Percentiles rank a stretch among this genome's conserved stretches.
Evolutionary conservation across 78 protist genomes (phyloP).

Genomic region (Monosiga brevicollis): DNA sequence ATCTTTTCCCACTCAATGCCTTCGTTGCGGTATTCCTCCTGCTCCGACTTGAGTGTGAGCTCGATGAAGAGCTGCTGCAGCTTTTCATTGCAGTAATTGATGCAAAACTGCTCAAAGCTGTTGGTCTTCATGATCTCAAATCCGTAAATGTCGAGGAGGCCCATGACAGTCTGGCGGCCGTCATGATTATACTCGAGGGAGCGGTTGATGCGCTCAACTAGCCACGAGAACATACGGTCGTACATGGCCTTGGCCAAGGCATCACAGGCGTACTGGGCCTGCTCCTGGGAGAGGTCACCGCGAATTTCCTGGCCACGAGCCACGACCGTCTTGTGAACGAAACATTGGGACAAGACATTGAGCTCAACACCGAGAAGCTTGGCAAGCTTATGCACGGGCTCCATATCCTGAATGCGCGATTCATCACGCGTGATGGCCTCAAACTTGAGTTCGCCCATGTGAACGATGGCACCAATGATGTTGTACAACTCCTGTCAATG

Average conservation of each 20-base stretch:
- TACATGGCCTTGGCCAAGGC: slow-evolving; percentile 84
- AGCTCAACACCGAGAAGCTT: neutral
- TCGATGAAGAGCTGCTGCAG: slow-evolving; percentile 79
- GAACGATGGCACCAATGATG: slow-evolving; percentile 54
- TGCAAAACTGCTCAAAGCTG: slow-evolving; percentile 60
- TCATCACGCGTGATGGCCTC: neutral
- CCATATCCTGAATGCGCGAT: neutral
- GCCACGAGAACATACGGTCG: slow-evolving; percentile 67
- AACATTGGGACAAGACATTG: neutral
- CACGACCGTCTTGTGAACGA: neutral
- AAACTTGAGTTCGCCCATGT: slow-evolving; percentile 64
- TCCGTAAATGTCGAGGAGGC: slow-evolving; percentile 89
- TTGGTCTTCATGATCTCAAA: slow-evolving; percentile 79
- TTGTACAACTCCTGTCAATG: neutral
- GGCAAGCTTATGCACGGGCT: neutral
- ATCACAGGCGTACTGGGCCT: slow-evolving; percentile 8
- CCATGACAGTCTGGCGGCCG: too few relatives aligned
- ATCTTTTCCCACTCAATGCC: slow-evolving; percentile 25
- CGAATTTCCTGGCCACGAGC: neutral
- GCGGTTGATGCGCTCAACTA: slow-evolving; percentile 62
- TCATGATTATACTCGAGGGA: too few relatives aligned
- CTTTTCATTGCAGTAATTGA: slow-evolving; percentile 76
- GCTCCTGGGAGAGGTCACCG: neutral
- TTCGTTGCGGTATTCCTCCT: slow-evolving; percentile 57
- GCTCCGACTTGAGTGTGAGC: slow-evolving; percentile 62